Conservation (phyloP, 495 filamentous ascomycete genomes). For the Trichoderma gamsii region DNA sequence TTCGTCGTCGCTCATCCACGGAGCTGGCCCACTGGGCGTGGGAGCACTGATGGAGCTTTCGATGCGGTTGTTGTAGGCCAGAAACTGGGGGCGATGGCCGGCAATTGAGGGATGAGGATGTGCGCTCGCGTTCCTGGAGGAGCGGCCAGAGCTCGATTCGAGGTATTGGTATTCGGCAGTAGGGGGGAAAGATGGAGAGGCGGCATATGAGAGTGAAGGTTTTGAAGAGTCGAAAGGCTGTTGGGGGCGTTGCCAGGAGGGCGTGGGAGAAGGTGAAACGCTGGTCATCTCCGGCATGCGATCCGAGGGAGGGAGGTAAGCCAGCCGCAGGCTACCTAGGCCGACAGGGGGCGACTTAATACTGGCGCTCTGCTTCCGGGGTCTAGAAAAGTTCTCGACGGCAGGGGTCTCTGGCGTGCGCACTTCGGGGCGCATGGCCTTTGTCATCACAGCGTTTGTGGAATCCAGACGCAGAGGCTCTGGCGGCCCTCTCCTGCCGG, state of each 20-base stretch:
- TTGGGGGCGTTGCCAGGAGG: slow-evolving; percentile 34
- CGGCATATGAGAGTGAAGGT: slow-evolving; percentile 17
- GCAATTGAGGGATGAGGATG: slow-evolving; percentile 10
- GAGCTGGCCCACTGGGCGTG: slow-evolving; percentile 35
- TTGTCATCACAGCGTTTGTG: slow-evolving; percentile 19
- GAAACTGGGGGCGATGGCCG: slow-evolving; percentile 17
- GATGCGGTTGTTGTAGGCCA: slow-evolving; percentile 25
- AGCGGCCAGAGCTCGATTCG: slow-evolving; percentile 5
- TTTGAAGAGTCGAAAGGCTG: slow-evolving; percentile 44
- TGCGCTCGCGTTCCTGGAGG: slow-evolving; percentile 1
- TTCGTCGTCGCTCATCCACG: slow-evolving; percentile 44
- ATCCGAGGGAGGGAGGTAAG: slow-evolving; percentile 21
- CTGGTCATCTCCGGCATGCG: slow-evolving; percentile 13
- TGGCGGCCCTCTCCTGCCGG: neutral
- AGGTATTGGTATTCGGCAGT: slow-evolving; percentile 7
- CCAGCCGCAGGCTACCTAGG: slow-evolving; percentile 27
- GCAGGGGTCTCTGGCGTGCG: slow-evolving; percentile 23
- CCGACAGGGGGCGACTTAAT: slow-evolving; percentile 37
- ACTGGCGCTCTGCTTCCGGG: slow-evolving; percentile 38
- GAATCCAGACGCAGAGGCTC: slow-evolving; percentile 6
- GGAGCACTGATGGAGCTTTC: slow-evolving; percentile 26
- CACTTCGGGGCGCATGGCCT: slow-evolving; percentile 25
- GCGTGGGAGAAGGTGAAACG: slow-evolving; percentile 18
- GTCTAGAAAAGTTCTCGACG: slow-evolving; percentile 50
- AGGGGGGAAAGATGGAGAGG: slow-evolving; percentile 10